Base-by-base conservation (phyloP, 1,139 yeast genomes). In the Blastobotrys persicus region DNA sequence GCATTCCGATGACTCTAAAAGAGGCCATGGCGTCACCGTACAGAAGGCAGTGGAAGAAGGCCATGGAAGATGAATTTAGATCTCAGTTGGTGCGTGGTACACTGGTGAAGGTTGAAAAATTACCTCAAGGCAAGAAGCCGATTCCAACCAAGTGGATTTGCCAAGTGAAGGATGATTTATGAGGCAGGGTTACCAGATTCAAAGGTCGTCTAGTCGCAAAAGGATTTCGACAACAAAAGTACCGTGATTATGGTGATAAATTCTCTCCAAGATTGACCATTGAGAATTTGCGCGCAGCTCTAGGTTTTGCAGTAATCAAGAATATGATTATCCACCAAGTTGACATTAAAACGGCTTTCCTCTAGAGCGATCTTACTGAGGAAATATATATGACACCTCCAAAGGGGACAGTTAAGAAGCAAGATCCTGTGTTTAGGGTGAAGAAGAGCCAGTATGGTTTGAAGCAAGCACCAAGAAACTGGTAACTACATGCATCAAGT, bases 391-490 rank as follows among this genome's bases (percentile, higher is more conserved):
- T 20, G 13, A 5, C 31, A 18, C 28, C 23, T 12, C 42, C 31
- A n/a, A 39, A 39, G 14, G 32, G 26, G n/a, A 34, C 39, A 16
- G 4, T 34, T 13, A 20, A 38, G 31, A 20, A 38, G 31, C n/a
- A 20, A 6, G 28, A 11, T 9, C 14, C 28, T 9, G 31, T 16
- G 4, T 7, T 20, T 4, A 12, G 32, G 16, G 13, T 39, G 31
- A 39, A 39, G 41, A 37, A 17, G 12, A 37, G 42, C 18, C 32
- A 12, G 14, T 39, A 39, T 39, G 31, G 42, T 13, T 16, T 39
- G 9, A 39, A 39, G n/a, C 42, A 39, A 20, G 31, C 42, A 20
- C 42, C 42, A 16, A 20, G 31, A 17, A 20, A 13, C 31, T 20
- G 32, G 31, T 39, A 39, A 13, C 18, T 20, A 13, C 31, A 20